Base-by-base conservation (phyloP, 1,284 basidiomycete genomes). In the Hymenochaete sp. region DNA sequence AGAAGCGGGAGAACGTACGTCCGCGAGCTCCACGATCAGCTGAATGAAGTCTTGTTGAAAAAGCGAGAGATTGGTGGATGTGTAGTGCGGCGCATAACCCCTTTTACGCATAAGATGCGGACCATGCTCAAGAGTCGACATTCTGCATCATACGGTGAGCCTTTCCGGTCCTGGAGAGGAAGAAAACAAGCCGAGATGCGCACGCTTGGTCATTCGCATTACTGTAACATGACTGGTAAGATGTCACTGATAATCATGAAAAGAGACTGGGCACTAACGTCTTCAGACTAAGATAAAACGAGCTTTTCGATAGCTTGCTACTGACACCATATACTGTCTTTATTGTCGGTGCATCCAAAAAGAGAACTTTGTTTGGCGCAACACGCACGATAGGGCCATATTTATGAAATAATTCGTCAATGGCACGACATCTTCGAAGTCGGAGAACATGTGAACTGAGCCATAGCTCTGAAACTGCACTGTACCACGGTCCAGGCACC, bases 251-350 rank as follows among this genome's bases (percentile, higher is more conserved):
- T 3, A 19, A 42, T 4, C 36, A 13, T 16, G 32, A 35, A 29
- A 22, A 35, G 39, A 5, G 16, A 31, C 27, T 27, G 19, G 16
- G 11, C 26, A 44, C 47, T 33, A 19, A 51, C 53, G 48, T 45
- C 21, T 48, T 16, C 2, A 55, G 41, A 29, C 42, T 29, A 38
- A 53, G 51, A 39, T 56, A 56, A 24, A 50, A 79, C 24, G 25
- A 19, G 21, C 48, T 51, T 48, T 56, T 56, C 22, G 26, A 22
- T 22, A 56, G 46, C 18, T 47, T 51, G 35, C 43, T 52, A 25
- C 42, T 42, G 16, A 48, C 42, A 24, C 48, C 49, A 25, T 56
- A 56, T 3, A 56, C 52, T 22, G 45, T 37, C 41, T 51, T 53
- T 42, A 51, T 50, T 10, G 50, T 39, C 4, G 16, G 25, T 3